These are phyloP conservation scores for Pseudoturritis turrita DNA, from an alignment of 345 rosid species.

Conservation along the genomic window DNA sequence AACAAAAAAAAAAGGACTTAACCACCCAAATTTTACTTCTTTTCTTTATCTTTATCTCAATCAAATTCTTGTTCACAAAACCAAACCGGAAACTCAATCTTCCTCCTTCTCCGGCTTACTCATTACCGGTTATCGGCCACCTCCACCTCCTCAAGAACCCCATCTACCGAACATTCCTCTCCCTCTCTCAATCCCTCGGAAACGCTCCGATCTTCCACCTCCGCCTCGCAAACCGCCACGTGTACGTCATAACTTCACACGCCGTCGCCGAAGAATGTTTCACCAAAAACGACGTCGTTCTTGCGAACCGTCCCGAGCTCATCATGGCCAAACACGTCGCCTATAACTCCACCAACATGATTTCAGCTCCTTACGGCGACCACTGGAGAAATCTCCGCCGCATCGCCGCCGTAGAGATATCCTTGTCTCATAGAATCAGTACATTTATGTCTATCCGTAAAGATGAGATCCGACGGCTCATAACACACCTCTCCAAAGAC, in stretches of 20 bases:
- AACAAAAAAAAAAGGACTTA: not conserved
- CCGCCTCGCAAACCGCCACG: conserved; percentile 33
- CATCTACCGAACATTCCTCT: conserved; percentile 9
- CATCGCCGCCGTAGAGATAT: conserved; percentile 14
- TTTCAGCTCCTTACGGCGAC: conserved; percentile 23
- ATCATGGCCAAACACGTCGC: conserved; percentile 34
- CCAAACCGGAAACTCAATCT: conserved; percentile 12
- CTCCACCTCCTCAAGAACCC: conserved; percentile 37
- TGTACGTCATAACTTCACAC: conserved; percentile 34
- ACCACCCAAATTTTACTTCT: not conserved
- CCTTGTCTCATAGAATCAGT: conserved; percentile 1
- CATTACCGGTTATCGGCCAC: conserved; percentile 42
- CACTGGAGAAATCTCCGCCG: conserved; percentile 30
- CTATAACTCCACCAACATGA: conserved; percentile 37
- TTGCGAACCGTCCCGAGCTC: conserved; percentile 41
- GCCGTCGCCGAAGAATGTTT: conserved; percentile 47
- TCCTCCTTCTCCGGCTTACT: conserved; percentile 39
- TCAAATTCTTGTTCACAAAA: not conserved
- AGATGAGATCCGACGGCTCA: conserved; percentile 23
- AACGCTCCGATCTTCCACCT: conserved; percentile 37
- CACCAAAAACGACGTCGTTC: conserved; percentile 40
- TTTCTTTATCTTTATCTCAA: conserved; percentile 7
- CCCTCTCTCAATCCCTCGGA: conserved; percentile 38
- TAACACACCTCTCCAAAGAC: not conserved
- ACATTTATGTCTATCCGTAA: conserved; percentile 2